These are phyloP conservation scores for Teratosphaeria epicoccoides DNA, from an alignment of 2,329 filamentous ascomycete species.

Conservation along the genomic window DNA sequence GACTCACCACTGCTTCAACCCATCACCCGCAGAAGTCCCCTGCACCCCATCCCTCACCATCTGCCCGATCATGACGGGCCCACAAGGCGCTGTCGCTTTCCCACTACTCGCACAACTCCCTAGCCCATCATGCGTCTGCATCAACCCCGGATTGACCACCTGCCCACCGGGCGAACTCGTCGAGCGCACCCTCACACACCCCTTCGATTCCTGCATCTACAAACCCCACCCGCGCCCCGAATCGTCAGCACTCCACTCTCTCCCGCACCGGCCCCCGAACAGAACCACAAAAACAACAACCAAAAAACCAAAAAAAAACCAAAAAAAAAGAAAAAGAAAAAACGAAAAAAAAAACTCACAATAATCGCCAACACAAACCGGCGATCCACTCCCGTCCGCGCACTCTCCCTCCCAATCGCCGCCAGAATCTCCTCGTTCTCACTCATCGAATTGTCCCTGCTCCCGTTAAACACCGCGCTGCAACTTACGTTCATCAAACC, in stretches of 20 bases:
- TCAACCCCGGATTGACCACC: conserved; percentile 36
- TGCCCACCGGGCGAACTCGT: conserved; percentile 27
- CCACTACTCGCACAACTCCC: conserved; percentile 27
- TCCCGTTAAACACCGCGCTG: background rate
- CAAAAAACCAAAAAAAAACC: no score
- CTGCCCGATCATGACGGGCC: conserved; percentile 21
- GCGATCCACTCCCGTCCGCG: background rate
- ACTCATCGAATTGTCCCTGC: background rate
- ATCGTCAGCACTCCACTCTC: background rate
- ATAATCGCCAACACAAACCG: background rate
- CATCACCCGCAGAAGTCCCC: conserved; percentile 34
- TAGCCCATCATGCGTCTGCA: conserved; percentile 35
- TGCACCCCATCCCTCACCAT: conserved; percentile 36
- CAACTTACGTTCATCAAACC: background rate
- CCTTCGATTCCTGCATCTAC: conserved; percentile 35
- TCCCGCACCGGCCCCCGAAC: no score
- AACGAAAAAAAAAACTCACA: background rate
- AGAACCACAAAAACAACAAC: no score
- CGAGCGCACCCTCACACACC: conserved; percentile 33
- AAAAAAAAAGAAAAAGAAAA: no score
- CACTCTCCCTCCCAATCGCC: background rate
- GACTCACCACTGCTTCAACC: conserved; percentile 30
- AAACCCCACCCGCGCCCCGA: no score
- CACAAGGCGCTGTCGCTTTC: conserved; percentile 26
- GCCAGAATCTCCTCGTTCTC: background rate